Base-by-base conservation (phyloP, 306 rosid genomes). In the Gynostemma pentaphyllum region DNA sequence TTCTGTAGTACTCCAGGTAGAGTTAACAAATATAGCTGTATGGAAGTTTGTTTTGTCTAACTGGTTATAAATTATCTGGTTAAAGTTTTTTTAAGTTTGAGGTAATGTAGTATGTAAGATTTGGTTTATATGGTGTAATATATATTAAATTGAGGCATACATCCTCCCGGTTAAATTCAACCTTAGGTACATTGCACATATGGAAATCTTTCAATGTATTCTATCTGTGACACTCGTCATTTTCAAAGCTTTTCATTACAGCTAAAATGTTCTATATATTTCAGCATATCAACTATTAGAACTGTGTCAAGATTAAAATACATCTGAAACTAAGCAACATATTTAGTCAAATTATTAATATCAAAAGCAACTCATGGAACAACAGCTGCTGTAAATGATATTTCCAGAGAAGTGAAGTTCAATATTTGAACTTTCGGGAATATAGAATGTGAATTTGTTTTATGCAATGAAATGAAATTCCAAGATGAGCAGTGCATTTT, bases 1-100 rank as follows among this genome's bases (percentile, higher is more conserved):
- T 50, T 86, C 99, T 55, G 69, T 86, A 12, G 99, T 92, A 18
- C 90, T 88, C 60, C 95, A 92, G 99, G 96, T 86, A 67, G 10
- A 60, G 49, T 66, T 29, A 55, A 70, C 66, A 60, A 60, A 60
- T 60, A 60, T 60, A 18, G 22, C 32, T 39, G 36, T 45, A 60
- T 37, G 22, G 21, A 59, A 36, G 41, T 44, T 22, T 59, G 63
- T 42, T 45, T 63, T 3, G 27, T 45, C 68, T 41, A 14, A 27
- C 5, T 62, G 27, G 10, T n/a, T 46, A 28, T 42, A 63, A 9
- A 5, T 63, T 21, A 63, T 28, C 15, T 44, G 68, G 54, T 28
- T 63, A n/a, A 39, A 37, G 66, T 22, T 60, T 3, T 60, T 39
- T 14, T 47, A 60, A 21, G 48, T 14, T 39, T 14, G 66, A 60